Evolutionary conservation across 768 basidiomycete species (phyloP).

Genomic region (Serendipita vermifera): DNA sequence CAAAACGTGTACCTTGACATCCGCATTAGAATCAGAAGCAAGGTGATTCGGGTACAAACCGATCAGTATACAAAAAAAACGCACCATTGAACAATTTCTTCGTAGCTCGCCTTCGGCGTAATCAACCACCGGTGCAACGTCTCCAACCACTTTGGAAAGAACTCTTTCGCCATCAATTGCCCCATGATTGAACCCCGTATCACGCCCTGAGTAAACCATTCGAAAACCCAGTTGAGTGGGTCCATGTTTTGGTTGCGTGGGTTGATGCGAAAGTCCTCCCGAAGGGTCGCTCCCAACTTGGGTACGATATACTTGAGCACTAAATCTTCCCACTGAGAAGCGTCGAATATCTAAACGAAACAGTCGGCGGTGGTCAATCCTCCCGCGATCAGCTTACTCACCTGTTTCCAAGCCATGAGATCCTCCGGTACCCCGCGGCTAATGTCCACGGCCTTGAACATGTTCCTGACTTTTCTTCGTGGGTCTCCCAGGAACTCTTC

Average conservation of each 20-base stretch:
- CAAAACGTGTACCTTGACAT: no score
- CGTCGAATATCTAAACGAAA: slow-evolving; percentile 49
- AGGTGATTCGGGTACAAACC: background rate
- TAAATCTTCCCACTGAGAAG: slow-evolving; percentile 80
- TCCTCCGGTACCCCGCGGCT: slow-evolving; percentile 66
- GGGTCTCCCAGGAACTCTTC: slow-evolving; percentile 82
- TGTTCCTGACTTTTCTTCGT: slow-evolving; percentile 66
- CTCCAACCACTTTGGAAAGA: slow-evolving; percentile 96
- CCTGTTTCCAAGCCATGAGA: slow-evolving; percentile 68
- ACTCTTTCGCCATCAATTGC: slow-evolving; percentile 77
- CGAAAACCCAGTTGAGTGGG: slow-evolving; percentile 61
- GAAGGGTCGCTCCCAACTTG: slow-evolving; percentile 69
- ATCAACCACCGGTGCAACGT: slow-evolving; percentile 85
- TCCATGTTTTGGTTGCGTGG: slow-evolving; percentile 82
- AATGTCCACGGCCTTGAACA: slow-evolving; percentile 62
- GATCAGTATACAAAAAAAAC: no score
- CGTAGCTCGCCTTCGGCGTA: slow-evolving; percentile 77
- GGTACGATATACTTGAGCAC: slow-evolving; percentile 86
- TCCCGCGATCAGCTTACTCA: slow-evolving; percentile 26
- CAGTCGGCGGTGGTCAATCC: slow-evolving; percentile 9
- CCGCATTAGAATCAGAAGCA: slow-evolving; percentile 21
- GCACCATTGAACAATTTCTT: slow-evolving; percentile 91
- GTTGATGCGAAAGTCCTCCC: slow-evolving; percentile 80
- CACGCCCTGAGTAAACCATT: slow-evolving; percentile 42
- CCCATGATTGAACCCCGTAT: slow-evolving; percentile 66